Evolutionary conservation across 2,329 filamentous ascomycete species (phyloP).

Genomic region (Xylaria sp.): DNA sequence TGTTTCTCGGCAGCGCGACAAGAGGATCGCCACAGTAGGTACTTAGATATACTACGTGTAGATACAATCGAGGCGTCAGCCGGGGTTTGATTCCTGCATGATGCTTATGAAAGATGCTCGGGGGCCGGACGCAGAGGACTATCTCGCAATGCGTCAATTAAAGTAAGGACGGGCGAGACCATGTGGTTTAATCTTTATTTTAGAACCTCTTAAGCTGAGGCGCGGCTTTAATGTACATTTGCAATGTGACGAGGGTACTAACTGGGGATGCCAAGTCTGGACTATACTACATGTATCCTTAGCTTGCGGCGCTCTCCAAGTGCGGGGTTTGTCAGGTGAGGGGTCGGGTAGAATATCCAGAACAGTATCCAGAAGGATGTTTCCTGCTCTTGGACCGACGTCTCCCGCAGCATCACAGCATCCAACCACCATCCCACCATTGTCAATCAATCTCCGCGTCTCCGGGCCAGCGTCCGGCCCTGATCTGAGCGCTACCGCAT

Average conservation of each 20-base stretch:
- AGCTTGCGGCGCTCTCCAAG: constrained; percentile 16
- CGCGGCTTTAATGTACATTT: not conserved
- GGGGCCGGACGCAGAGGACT: not conserved
- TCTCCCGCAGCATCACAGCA: not conserved
- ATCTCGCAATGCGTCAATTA: constrained; percentile 14
- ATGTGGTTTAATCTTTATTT: constrained; percentile 8
- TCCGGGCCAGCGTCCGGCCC: constrained; percentile 29
- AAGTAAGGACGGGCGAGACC: constrained; percentile 21
- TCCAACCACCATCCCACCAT: constrained; percentile 16
- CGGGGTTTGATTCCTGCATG: constrained; percentile 12
- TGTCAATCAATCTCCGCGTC: constrained; percentile 26
- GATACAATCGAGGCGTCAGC: not conserved
- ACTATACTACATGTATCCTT: constrained; percentile 7
- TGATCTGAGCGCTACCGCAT: constrained; percentile 17
- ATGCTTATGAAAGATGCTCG: constrained; percentile 7
- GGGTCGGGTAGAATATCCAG: constrained; percentile 17
- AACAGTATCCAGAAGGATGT: constrained; percentile 4
- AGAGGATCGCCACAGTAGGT: not conserved
- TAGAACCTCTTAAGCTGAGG: constrained; percentile 23
- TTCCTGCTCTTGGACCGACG: constrained; percentile 8
- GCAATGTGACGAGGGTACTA: constrained; percentile 8
- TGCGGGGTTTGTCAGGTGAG: constrained; percentile 38
- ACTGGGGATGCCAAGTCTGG: constrained; percentile 29
- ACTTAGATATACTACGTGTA: not conserved
- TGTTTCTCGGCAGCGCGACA: constrained; percentile 26